Conservation (phyloP, 768 basidiomycete species). For the Lanmaoa rubissima region DNA sequence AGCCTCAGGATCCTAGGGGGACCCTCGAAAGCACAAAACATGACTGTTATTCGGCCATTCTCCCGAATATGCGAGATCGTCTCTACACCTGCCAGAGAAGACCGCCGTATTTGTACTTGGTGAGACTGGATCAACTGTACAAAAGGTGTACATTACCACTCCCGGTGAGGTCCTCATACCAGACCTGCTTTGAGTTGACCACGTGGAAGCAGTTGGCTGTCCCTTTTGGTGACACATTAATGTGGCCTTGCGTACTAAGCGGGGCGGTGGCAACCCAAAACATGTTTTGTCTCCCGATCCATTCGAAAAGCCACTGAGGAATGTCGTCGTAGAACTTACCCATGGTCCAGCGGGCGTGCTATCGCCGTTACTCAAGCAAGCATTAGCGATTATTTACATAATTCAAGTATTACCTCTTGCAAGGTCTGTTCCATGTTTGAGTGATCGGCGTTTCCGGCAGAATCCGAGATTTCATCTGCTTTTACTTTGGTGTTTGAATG, state of each 20-base stretch:
- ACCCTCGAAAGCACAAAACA: conserved; percentile 63
- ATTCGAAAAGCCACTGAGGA: conserved; percentile 49
- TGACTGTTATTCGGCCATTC: conserved; percentile 60
- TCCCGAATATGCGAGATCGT: conserved; percentile 62
- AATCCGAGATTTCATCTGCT: background rate
- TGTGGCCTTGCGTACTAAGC: conserved; percentile 50
- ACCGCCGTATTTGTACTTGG: background rate
- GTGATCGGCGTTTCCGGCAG: background rate
- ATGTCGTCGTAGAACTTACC: conserved; percentile 58
- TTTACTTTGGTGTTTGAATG: background rate
- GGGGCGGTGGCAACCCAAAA: conserved; percentile 76
- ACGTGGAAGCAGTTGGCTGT: conserved; percentile 63
- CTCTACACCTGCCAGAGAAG: conserved; percentile 44
- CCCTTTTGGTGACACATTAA: conserved; percentile 72
- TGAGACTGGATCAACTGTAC: background rate
- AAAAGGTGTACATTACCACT: conserved; percentile 44
- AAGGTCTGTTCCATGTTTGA: too few species aligned
- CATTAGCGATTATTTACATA: too few species aligned
- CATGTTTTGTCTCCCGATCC: conserved; percentile 61
- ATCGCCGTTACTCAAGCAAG: background rate
- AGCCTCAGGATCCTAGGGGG: conserved; percentile 58
- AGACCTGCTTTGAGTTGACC: conserved; percentile 51
- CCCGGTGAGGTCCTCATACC: conserved; percentile 74
- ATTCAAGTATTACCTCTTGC: too few species aligned
- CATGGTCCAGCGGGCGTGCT: conserved; percentile 37